A percentile compares a stretch with the other conserved stretches of the same genome.
Conservation (phyloP, 2,329 filamentous ascomycete genomes). For the Chlorencoelia australis region DNA sequence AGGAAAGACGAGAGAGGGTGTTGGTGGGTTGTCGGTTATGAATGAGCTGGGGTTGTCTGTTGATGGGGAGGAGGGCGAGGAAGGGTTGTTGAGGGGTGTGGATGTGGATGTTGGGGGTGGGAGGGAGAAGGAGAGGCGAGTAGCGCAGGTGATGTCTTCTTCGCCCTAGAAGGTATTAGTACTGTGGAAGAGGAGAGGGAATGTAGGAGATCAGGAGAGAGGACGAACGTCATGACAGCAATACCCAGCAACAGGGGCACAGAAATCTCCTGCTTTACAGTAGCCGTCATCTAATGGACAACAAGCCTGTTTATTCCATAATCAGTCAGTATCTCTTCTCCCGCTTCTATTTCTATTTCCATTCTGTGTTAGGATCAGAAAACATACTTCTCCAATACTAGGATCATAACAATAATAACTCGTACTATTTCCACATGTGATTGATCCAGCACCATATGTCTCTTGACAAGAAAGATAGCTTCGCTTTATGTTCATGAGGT, state of each 20-base stretch:
- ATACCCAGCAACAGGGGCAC: constrained; percentile 12
- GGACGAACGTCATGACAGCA: constrained; percentile 15
- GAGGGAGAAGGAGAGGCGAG: constrained; percentile 2
- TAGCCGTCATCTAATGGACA: constrained; percentile 14
- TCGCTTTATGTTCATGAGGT: constrained; percentile 3
- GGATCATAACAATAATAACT: constrained; percentile 18
- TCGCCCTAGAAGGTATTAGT: constrained; percentile 1
- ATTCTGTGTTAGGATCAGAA: background rate
- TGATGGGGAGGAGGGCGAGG: too few relatives aligned
- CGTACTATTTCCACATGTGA: constrained; percentile 7
- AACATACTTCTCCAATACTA: constrained; percentile 12
- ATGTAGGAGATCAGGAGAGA: background rate
- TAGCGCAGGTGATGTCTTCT: constrained; percentile 1
- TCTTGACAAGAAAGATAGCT: constrained; percentile 11
- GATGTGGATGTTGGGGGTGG: background rate
- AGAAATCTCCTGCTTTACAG: constrained; percentile 12
- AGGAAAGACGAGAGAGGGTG: too few relatives aligned
- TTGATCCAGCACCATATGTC: constrained; percentile 11
- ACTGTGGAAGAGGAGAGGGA: background rate
- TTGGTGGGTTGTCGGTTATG: too few relatives aligned
- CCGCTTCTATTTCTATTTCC: background rate
- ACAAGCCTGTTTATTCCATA: constrained; percentile 7
- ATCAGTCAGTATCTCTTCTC: background rate
- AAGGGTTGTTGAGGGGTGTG: too few relatives aligned
- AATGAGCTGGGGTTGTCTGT: too few relatives aligned